Evolutionary conservation across 805 yeast species (phyloP), one percentile per base, ranked within the genome.

Genomic region (Candida ulmi): DNA sequence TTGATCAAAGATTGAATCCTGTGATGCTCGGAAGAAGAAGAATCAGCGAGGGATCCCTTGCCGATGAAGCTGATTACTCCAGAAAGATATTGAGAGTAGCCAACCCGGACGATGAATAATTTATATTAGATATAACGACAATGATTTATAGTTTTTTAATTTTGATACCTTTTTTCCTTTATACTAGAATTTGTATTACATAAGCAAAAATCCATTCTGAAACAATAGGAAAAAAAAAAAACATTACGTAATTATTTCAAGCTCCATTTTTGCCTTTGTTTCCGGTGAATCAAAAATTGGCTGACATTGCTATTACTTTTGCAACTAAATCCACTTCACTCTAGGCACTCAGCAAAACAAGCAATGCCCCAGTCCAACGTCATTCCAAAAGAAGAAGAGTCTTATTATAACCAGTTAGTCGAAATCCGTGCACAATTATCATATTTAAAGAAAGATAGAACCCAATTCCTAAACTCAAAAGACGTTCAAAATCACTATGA

Each of bases 51-150:
- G 96, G 96, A 5, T 80, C 91, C 3, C 67, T 90, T 39, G 90
- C 95, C 11, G 95, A 88, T 58, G 95, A 84, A 45, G 78, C 86
- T 4, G 93, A 86, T 58, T 85, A 82, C 62, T 72, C 85, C 36
- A 70, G 88, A 55, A 87, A 87, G 64, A 79, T 86, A 16, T 68
- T 90, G 35, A 81, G 88, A 43, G 95, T 90, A 11, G 90, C 95
- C 26, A 90, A 90, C 54, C 96, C 96, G 1, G 95, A 87, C 58
- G 80, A 73, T 47, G 49, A 45, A 9, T n/a, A n/a, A n/a, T n/a
- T n/a, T n/a, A n/a, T n/a, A n/a, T n/a, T n/a, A n/a, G n/a, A n/a
- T n/a, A n/a, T n/a, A n/a, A n/a, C n/a, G n/a, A n/a, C n/a, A n/a
- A n/a, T n/a, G n/a, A n/a, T n/a, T 21, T 21, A 21, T 21, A 21